A percentile compares a stretch with the other conserved stretches of the same genome.
Evolutionary conservation across 208 protist species (phyloP).

Genomic region (Wallacemonas rigidus): DNA sequence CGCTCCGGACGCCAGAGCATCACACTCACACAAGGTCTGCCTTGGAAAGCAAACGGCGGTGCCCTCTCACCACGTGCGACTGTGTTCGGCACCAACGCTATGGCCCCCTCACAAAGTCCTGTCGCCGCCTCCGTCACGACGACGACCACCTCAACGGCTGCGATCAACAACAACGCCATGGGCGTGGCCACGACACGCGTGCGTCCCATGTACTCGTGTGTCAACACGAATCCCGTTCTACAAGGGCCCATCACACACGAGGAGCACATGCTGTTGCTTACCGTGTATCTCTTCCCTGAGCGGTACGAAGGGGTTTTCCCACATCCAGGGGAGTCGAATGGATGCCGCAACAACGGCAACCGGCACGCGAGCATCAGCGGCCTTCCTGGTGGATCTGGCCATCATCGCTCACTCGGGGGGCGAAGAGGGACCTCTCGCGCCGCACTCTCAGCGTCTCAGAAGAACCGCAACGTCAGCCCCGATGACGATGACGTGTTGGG

Average conservation of each 20-base stretch:
- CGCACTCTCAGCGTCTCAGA: not conserved
- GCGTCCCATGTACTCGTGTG: slow-evolving; percentile 12
- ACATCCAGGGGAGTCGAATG: not conserved
- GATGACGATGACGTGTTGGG: slow-evolving; percentile 43
- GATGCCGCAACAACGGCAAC: not conserved
- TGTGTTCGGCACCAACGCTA: not conserved
- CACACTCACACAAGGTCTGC: slow-evolving; percentile 10
- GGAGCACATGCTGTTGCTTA: slow-evolving; percentile 57
- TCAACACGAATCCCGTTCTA: slow-evolving; percentile 3
- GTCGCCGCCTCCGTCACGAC: not conserved
- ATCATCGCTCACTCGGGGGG: not conserved
- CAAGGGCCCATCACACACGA: slow-evolving; percentile 39
- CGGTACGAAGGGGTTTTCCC: slow-evolving; percentile 27
- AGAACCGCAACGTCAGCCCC: slow-evolving; percentile 15
- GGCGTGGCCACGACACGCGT: not conserved
- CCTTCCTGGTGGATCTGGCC: slow-evolving; percentile 5
- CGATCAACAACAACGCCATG: not conserved
- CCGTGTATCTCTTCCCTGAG: slow-evolving; percentile 59
- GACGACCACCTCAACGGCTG: not conserved
- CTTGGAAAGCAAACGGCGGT: not conserved
- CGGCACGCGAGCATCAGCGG: slow-evolving; percentile 3
- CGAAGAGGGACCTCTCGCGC: not conserved
- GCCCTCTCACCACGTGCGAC: slow-evolving; percentile 5
- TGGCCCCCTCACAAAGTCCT: slow-evolving; percentile 11
- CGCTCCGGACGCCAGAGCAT: slow-evolving; percentile 10